Base-by-base conservation (phyloP, 371 early-diverging fungal genomes). In the Vairimorpha apis region DNA sequence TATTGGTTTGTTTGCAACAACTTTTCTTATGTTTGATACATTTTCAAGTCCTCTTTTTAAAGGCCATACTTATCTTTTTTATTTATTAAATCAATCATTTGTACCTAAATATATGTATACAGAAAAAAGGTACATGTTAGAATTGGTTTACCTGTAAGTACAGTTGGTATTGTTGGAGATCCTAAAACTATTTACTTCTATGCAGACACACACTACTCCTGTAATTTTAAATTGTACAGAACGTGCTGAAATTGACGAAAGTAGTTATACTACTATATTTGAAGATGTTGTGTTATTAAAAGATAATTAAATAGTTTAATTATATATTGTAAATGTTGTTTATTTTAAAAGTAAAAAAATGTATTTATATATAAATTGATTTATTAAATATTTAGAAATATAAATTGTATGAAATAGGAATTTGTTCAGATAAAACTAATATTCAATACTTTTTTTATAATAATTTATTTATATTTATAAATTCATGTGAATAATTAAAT, bases 151-250 rank as follows among this genome's bases (percentile, higher is more conserved):
- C 83, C 83, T 60, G 94, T 97, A 30, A 97, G 97, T 82, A 91
- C 90, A 1, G 96, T 97, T 32, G 99, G 99, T 33, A 93, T 97
- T 82, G 95, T 94, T 0, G 99, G 99, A 43, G 86, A 91, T 65
- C 97, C 97, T 66, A 95, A 93, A 85, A 92, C 92, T 0, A 92
- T 98, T 70, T 91, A n/a, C 94, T 1, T 96, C 95, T 25, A 93
- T 94, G 88, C 95, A 97, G 82, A 92, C 94, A 59, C 94, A 97
- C 80, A 87, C 90, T 23, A 92, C 95, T 30, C 99, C 99, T 1
- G 94, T 97, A 16, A 85, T 98, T 75, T 83, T 98, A 73, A 92
- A 90, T 18, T 89, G 91, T 78, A 88, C 89, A 56, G 97, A 96
- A 84, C 88, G 93, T 64, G 97, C 96, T 14, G 97, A 98, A 84